phyloP scores from a whole-genome alignment of 768 basidiomycete genomes.

The Tulasnella sp. region DNA sequence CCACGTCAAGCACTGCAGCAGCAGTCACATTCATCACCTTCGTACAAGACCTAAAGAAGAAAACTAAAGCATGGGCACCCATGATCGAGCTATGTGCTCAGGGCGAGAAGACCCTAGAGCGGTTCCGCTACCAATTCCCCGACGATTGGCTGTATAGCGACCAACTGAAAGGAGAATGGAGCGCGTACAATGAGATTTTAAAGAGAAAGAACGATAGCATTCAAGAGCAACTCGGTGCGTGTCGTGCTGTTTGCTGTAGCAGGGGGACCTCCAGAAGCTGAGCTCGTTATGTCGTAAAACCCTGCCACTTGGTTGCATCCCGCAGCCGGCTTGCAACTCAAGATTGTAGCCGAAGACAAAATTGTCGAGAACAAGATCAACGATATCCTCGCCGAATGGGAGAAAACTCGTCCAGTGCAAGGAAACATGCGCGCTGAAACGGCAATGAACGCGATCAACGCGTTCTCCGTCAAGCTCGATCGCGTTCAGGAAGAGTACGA shows the following conservation, averaged over 20 bases:
- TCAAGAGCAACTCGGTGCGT: slow-evolving; percentile 92
- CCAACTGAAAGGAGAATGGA: slow-evolving; percentile 97
- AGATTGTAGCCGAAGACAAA: slow-evolving; percentile 99
- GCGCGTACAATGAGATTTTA: slow-evolving; percentile 96
- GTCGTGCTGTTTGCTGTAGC: slow-evolving; percentile 8
- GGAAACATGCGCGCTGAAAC: slow-evolving; percentile 95
- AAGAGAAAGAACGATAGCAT: slow-evolving; percentile 98
- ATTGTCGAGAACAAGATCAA: slow-evolving; percentile 95
- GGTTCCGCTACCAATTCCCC: slow-evolving; percentile 95
- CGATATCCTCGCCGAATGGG: slow-evolving; percentile 92
- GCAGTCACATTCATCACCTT: slow-evolving; percentile 99
- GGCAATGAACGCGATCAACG: slow-evolving; percentile 94
- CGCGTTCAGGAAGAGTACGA: slow-evolving; percentile 94
- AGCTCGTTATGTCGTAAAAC: slow-evolving; percentile 17
- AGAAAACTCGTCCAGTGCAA: slow-evolving; percentile 93
- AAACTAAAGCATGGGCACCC: slow-evolving; percentile 94
- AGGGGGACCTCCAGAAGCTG: neutral
- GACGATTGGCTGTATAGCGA: slow-evolving; percentile 99
- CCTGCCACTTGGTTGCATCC: neutral
- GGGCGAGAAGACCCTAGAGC: slow-evolving; percentile 96
- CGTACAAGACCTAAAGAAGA: slow-evolving; percentile 97
- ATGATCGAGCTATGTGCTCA: slow-evolving; percentile 93
- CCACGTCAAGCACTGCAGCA: slow-evolving; percentile 67
- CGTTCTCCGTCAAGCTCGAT: slow-evolving; percentile 88
- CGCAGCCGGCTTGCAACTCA: slow-evolving; percentile 92